Conservation (phyloP, 148 eudicot genomes). For the Vaccinium myrtillus region DNA sequence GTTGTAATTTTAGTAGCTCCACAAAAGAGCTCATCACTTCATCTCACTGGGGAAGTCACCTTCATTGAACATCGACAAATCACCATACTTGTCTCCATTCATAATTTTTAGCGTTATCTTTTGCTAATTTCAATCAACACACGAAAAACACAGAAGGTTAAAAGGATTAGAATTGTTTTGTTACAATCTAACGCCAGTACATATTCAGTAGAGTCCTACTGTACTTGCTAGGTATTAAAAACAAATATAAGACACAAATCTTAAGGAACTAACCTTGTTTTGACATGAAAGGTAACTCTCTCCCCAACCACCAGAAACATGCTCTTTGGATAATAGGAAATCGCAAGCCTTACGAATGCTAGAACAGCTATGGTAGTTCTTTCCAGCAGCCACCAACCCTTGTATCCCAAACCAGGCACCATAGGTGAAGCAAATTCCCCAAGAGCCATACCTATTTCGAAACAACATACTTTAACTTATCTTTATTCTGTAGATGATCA, state of each 20-base stretch:
- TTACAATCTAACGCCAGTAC: neutral
- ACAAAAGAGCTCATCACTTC: neutral
- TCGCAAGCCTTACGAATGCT: slow-evolving; percentile 79
- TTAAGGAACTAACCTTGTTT: slow-evolving; percentile 50
- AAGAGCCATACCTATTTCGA: slow-evolving; percentile 78
- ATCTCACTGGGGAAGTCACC: slow-evolving; percentile 7
- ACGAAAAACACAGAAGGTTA: neutral
- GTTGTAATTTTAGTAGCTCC: neutral
- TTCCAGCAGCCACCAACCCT: slow-evolving; percentile 74
- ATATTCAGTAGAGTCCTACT: neutral
- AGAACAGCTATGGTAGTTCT: slow-evolving; percentile 48
- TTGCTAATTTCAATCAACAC: neutral
- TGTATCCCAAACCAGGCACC: slow-evolving; percentile 88
- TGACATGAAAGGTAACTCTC: slow-evolving; percentile 95
- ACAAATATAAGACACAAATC: neutral
- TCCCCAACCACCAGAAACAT: slow-evolving; percentile 91
- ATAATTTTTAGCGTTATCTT: neutral
- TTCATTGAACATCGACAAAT: neutral
- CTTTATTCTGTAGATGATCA: neutral
- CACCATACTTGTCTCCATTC: neutral
- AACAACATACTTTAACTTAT: slow-evolving; percentile 4
- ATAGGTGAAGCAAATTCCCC: slow-evolving; percentile 95
- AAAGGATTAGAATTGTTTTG: neutral
- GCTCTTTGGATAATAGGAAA: slow-evolving; percentile 78
- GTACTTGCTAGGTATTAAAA: neutral